Conservation (phyloP, 2,329 filamentous ascomycete species). For the Zelopaecilomyces penicillatus region DNA sequence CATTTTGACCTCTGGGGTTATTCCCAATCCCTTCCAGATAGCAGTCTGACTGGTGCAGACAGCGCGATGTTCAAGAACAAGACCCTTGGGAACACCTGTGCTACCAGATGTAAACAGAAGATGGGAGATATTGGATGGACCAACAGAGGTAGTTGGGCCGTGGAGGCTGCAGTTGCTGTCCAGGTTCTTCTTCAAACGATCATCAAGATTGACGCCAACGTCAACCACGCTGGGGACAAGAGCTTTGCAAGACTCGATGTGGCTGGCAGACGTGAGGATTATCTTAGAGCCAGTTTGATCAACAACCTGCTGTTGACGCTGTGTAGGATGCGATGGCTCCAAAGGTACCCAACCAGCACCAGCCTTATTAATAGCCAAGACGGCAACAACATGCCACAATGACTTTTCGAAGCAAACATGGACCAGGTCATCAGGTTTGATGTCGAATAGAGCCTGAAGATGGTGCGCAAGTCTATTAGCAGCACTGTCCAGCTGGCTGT, state of each 20-base stretch:
- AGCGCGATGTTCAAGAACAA: no score
- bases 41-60: no score
- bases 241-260: not conserved
- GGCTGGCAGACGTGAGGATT: constrained; percentile 1
- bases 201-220: constrained; percentile 2
- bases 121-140: no score
- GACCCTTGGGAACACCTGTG: no score
- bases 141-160: no score
- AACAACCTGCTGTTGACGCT: constrained; percentile 3
- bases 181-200: not conserved
- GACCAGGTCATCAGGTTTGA: constrained; percentile 10
- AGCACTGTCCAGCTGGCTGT: constrained; percentile 22
- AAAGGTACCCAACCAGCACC: constrained; percentile 12
- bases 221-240: constrained; percentile 2
- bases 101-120: no score
- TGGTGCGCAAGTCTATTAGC: constrained; percentile 9
- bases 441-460: constrained; percentile 1
- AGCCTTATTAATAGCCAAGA: constrained; percentile 11
- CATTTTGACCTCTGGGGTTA: no score
- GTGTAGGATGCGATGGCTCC: constrained; percentile 7
- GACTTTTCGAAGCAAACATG: constrained; percentile 9
- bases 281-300: constrained; percentile 3
- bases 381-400: constrained; percentile 12
- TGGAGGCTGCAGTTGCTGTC: no score
- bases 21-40: no score